A percentile compares a stretch with the other conserved stretches of the same genome.
phyloP scores from a whole-genome alignment of 2,329 filamentous ascomycete genomes.

The Calonectria hawksworthii region DNA sequence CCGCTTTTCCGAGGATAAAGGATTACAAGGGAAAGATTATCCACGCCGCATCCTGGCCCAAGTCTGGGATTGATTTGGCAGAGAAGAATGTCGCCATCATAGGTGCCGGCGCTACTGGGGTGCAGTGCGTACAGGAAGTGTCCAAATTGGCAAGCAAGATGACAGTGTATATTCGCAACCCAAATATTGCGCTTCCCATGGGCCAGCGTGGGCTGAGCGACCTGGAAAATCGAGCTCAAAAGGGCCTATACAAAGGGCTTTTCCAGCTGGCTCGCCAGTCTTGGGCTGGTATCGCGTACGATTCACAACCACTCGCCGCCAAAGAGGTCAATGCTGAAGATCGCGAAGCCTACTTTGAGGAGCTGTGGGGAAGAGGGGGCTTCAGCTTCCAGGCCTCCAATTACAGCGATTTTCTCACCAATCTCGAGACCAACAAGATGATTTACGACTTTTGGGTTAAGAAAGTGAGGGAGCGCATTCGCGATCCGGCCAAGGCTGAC shows the following conservation, averaged over 20 bases:
- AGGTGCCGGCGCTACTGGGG: conserved; percentile 47
- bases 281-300: conserved; percentile 18
- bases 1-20: conserved; percentile 49
- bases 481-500: conserved; percentile 58
- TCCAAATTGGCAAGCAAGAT: conserved; percentile 53
- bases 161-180: conserved; percentile 70
- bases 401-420: conserved; percentile 61
- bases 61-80: conserved; percentile 29
- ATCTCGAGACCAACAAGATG: conserved; percentile 58
- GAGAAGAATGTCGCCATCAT: conserved; percentile 48
- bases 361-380: conserved; percentile 60
- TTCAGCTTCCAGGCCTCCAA: conserved; percentile 61
- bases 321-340: conserved; percentile 53
- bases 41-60: conserved; percentile 48
- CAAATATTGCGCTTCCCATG: conserved; percentile 72
- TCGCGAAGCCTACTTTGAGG: conserved; percentile 59
- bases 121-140: conserved; percentile 49
- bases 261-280: conserved; percentile 37
- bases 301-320: conserved; percentile 17
- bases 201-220: conserved; percentile 59
- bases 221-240: conserved; percentile 60
- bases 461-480: conserved; percentile 59
- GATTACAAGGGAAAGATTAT: conserved; percentile 46
- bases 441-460: conserved; percentile 64
- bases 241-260: conserved; percentile 47